These are phyloP conservation scores for Chalciporus chontae DNA, from an alignment of 768 basidiomycete genomes.

Conservation along the genomic window DNA sequence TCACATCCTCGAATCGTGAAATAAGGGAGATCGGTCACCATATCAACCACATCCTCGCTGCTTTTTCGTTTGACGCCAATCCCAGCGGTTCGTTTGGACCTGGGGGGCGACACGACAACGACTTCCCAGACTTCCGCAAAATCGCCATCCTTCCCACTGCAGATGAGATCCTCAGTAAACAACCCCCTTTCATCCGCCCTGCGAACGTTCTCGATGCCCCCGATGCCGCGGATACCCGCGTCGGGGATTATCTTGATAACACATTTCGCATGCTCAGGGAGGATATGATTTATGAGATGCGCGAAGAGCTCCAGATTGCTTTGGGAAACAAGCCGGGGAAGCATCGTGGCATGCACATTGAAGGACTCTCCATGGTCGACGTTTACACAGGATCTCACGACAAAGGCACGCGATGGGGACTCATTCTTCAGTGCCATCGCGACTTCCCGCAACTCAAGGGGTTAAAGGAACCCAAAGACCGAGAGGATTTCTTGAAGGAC, in stretches of 20 bases:
- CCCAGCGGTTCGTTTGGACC: slow-evolving; percentile 33
- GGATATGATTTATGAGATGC: slow-evolving; percentile 59
- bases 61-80: slow-evolving; percentile 23
- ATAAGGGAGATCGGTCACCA: slow-evolving; percentile 36
- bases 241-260: slow-evolving; percentile 56
- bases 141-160: slow-evolving; percentile 65
- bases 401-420: slow-evolving; percentile 38
- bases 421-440: slow-evolving; percentile 35
- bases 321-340: slow-evolving; percentile 39
- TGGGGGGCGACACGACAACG: slow-evolving; percentile 72
- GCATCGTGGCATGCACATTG: slow-evolving; percentile 38
- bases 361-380: slow-evolving; percentile 36
- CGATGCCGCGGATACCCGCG: slow-evolving; percentile 33
- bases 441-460: slow-evolving; percentile 37
- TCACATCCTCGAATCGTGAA: slow-evolving; percentile 23
- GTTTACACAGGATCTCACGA: slow-evolving; percentile 35
- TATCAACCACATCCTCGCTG: slow-evolving; percentile 38
- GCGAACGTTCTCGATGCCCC: slow-evolving; percentile 44
- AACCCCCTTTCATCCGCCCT: slow-evolving; percentile 51
- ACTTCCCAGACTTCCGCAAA: slow-evolving; percentile 54
- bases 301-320: slow-evolving; percentile 52
- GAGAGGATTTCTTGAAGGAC: slow-evolving; percentile 37
- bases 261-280: slow-evolving; percentile 65
- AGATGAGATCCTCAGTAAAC: slow-evolving; percentile 49
- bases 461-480: slow-evolving; percentile 30